Conservation (phyloP, 2,329 filamentous ascomycete species). For the Calonectria naviculata region DNA sequence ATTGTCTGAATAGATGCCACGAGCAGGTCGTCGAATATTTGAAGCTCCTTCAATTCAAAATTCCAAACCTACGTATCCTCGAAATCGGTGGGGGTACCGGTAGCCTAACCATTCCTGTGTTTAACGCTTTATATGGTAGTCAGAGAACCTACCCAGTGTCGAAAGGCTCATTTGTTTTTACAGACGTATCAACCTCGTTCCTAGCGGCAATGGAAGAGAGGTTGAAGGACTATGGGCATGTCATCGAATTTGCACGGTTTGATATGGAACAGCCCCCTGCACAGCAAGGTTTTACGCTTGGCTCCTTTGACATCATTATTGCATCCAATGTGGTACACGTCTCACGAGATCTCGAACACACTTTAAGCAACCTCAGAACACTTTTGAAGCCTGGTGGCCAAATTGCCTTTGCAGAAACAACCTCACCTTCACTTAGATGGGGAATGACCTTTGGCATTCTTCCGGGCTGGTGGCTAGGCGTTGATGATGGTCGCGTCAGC, state of each 20-base stretch:
- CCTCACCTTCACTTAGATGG: neutral
- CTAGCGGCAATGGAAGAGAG: neutral
- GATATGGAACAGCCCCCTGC: neutral
- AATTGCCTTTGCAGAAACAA: neutral
- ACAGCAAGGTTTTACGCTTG: neutral
- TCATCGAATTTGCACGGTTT: neutral
- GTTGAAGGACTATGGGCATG: neutral
- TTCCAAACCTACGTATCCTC: neutral
- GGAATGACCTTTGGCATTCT: neutral
- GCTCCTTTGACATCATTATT: neutral
- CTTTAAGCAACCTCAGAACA: neutral
- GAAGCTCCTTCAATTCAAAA: neutral
- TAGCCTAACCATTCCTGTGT: neutral
- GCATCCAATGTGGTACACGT: neutral
- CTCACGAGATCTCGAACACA: neutral
- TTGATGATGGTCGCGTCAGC: neutral
- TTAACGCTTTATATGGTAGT: neutral
- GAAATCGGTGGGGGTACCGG: conserved; percentile 1
- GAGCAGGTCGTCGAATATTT: neutral
- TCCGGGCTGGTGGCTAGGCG: neutral
- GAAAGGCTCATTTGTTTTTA: neutral
- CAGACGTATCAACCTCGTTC: neutral
- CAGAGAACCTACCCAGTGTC: neutral
- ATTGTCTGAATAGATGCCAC: neutral
- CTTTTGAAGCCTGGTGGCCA: neutral